A percentile compares a stretch with the other conserved stretches of the same genome.
Conservation (phyloP, 2,329 filamentous ascomycete species). For the Aspergillus eucalypticola region DNA sequence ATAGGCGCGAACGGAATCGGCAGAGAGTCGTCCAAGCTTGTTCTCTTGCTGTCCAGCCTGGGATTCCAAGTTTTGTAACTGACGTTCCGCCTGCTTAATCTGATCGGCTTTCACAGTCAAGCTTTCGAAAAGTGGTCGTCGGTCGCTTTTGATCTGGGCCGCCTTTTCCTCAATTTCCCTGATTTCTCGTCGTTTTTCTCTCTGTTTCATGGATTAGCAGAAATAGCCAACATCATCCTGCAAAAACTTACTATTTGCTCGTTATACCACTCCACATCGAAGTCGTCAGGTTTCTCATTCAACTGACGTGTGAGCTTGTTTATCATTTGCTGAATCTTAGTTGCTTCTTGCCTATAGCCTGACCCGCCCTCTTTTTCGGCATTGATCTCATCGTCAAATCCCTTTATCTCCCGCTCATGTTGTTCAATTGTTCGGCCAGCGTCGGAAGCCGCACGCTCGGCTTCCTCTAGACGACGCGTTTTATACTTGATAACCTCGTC, state of each 20-base stretch:
- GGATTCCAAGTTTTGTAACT: conserved; percentile 66
- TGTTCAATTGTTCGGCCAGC: conserved; percentile 46
- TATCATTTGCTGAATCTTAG: conserved; percentile 58
- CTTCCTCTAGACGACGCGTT: conserved; percentile 54
- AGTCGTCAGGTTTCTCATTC: conserved; percentile 63
- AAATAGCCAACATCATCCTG: conserved; percentile 2
- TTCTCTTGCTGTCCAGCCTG: conserved; percentile 71
- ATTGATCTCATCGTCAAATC: conserved; percentile 44
- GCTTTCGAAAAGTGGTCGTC: conserved; percentile 31
- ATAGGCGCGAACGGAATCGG: conserved; percentile 71
- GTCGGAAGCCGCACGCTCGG: conserved; percentile 52
- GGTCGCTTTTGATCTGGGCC: conserved; percentile 42
- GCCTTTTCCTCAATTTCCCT: conserved; percentile 44
- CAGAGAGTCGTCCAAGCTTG: conserved; percentile 61
- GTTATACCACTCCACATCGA: conserved; percentile 71
- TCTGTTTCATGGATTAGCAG: conserved; percentile 46
- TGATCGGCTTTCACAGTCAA: conserved; percentile 39
- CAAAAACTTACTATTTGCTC: conserved; percentile 63
- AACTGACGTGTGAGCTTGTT: conserved; percentile 63
- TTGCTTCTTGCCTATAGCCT: conserved; percentile 55
- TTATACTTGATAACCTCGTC: conserved; percentile 58
- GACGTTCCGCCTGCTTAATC: conserved; percentile 46
- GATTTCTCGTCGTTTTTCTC: conserved; percentile 52
- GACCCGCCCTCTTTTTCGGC: conserved; percentile 55
- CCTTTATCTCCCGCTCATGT: conserved; percentile 37